Percentiles rank a stretch among this genome's conserved stretches.
Conservation (phyloP, 2,329 filamentous ascomycete genomes). For the Penicillium griseofulvum region DNA sequence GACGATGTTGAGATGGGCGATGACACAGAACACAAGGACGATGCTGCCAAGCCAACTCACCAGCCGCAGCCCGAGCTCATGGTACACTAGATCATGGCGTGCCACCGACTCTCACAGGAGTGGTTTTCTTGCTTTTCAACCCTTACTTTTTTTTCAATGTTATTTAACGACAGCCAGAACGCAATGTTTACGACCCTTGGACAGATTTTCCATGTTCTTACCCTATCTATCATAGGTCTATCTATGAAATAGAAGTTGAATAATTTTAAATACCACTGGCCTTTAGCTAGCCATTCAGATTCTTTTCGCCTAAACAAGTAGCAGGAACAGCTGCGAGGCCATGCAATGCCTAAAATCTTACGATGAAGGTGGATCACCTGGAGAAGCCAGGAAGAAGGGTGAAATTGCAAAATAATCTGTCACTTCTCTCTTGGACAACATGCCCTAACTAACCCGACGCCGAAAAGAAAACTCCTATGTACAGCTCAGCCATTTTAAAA, state of each 20-base stretch:
- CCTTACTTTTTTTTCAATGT: conserved; percentile 22
- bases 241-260: conserved; percentile 30
- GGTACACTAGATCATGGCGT: conserved; percentile 41
- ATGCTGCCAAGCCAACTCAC: conserved; percentile 31
- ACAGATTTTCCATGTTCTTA: conserved; percentile 16
- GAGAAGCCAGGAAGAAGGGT: neutral
- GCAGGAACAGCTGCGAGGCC: neutral
- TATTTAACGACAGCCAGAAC: conserved; percentile 31
- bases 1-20: conserved; percentile 60
- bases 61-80: conserved; percentile 45
- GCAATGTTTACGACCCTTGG: conserved; percentile 30
- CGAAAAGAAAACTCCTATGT: neutral
- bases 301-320: neutral
- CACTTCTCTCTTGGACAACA: neutral
- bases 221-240: conserved; percentile 22
- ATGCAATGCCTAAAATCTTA: neutral
- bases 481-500: neutral
- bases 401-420: neutral
- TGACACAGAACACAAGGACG: conserved; percentile 46
- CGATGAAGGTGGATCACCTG: neutral
- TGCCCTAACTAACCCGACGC: neutral
- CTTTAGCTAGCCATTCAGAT: neutral
- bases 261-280: conserved; percentile 3
- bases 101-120: conserved; percentile 2
- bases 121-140: conserved; percentile 6